phyloP scores from a whole-genome alignment of 495 filamentous ascomycete species.

The Aspergillus kassunensis region DNA sequence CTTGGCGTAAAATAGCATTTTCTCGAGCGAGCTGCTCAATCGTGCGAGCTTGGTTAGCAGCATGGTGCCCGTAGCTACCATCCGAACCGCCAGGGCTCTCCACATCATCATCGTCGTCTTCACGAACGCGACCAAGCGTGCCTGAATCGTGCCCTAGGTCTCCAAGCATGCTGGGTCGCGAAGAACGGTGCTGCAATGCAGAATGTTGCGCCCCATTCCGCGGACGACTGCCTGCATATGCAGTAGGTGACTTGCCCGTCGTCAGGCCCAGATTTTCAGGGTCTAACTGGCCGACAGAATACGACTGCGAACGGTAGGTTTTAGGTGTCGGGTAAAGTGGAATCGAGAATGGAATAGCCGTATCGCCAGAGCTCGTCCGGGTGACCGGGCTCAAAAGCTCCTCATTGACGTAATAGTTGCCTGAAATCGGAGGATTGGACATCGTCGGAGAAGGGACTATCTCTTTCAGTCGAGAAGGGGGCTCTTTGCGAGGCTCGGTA shows the following conservation, averaged over 20 bases:
- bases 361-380: constrained; percentile 53
- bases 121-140: constrained; percentile 71
- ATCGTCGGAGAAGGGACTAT: constrained; percentile 75
- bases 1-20: constrained; percentile 66
- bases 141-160: constrained; percentile 69
- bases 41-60: constrained; percentile 57
- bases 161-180: constrained; percentile 79
- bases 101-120: constrained; percentile 80
- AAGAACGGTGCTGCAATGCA: constrained; percentile 74
- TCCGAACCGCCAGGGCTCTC: constrained; percentile 61
- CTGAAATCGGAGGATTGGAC: constrained; percentile 49
- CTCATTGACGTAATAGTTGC: constrained; percentile 35
- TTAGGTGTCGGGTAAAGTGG: constrained; percentile 88
- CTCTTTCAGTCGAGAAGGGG: constrained; percentile 67
- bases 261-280: constrained; percentile 50
- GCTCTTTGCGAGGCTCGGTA: constrained; percentile 67
- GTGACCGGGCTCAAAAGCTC: constrained; percentile 53
- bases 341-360: constrained; percentile 77
- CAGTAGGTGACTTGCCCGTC: constrained; percentile 40
- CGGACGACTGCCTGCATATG: constrained; percentile 39
- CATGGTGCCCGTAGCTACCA: constrained; percentile 48
- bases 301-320: constrained; percentile 92
- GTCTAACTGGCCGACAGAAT: constrained; percentile 90
- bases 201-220: constrained; percentile 56
- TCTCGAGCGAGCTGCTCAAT: constrained; percentile 71